Evolutionary conservation across 805 yeast species (phyloP), one percentile per base, ranked within the genome.

Genomic region (Tetrapisispora nanseiensis): DNA sequence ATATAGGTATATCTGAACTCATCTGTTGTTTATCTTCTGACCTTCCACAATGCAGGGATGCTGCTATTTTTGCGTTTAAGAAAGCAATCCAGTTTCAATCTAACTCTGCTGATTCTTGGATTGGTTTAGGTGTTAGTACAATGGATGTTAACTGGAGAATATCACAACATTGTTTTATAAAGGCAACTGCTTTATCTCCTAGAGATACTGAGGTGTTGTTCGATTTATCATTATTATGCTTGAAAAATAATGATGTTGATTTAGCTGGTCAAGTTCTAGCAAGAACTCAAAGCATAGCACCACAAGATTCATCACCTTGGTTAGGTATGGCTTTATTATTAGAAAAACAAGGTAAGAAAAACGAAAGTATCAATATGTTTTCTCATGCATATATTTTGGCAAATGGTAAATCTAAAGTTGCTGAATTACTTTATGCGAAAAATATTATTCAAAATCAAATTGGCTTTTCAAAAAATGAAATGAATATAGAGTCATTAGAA

Each of bases 81-180:
- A 72, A 69, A 33, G 81, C 95, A 0, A 77, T 89, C 42, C 78
- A 74, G 43, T 63, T 78, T 8, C 96, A 90, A 58, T 71, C 80
- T 5, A 74, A 72, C 44, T 83, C 82, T 47, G 68, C 82, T 1
- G 78, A 74, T 16, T 78, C 78, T 44, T 92, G 99, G 99, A 69
- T 76, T 41, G 80, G 84, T 0, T 67, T 90, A 23, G 98, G 97
- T 12, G 72, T 82, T 43, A 82, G 87, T 0, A 75, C 86, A 7
- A 70, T 80, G 42, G 64, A 76, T 3, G 61, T 69, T 4, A 82
- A 78, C 49, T 80, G 90, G 0, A 72, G 74, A 37, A 82, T 86
- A 6, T 70, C 97, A 0, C 99, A 92, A 62, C 99, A 92, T 63
- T 86, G 96, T 59, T 86, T 84, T 52, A 83, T 92, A 51, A 82